Evolutionary conservation across 2,329 filamentous ascomycete species (phyloP), one percentile per base, ranked within the genome.

Genomic region (Fusarium sp.): DNA sequence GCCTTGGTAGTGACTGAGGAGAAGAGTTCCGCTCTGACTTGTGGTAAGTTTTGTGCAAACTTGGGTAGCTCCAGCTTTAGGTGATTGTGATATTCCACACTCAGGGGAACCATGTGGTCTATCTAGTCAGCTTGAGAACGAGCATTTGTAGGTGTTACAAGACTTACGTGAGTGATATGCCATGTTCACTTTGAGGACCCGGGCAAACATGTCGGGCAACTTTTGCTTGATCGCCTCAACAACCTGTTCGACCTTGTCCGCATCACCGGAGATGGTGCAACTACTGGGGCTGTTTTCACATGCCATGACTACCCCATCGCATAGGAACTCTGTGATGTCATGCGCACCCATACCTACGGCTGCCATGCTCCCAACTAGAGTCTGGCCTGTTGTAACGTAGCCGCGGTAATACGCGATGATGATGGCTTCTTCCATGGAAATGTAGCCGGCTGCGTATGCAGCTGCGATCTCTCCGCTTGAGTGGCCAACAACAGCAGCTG

Each of bases 1-100:
- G 77, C 74, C 8, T 77, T 75, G 15, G 82, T 81, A 5, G 82
- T 75, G 0, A 85, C 76, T 0, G 83, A 83, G 1, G 83, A 85
- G 71, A 84, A 44, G 60, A 65, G 60, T 5, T 60, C 12, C 57
- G 40, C 8, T 1, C 37, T 54, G 0, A 9, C 10, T 3, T n/a
- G 8, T 1, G 47, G 23, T 28, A 51, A 23, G 31, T 15, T 0
- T 2, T n/a, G 39, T 1, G 10, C 3, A 1, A 18, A 10, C 0
- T 4, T 41, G 0, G n/a, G 28, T 3, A 63, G 28, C 7, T 48
- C 60, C 2, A 56, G 40, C 2, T 63, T 31, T 1, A 63, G 47
- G 43, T 58, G 23, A 28, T 3, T 4, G 4, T 51, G 50, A 18
- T 65, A 65, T 16, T 52, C 27, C 1, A 3, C 0, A 15, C 46